phyloP scores from a whole-genome alignment of 1,284 basidiomycete genomes.

The Xanthoconium separans region DNA sequence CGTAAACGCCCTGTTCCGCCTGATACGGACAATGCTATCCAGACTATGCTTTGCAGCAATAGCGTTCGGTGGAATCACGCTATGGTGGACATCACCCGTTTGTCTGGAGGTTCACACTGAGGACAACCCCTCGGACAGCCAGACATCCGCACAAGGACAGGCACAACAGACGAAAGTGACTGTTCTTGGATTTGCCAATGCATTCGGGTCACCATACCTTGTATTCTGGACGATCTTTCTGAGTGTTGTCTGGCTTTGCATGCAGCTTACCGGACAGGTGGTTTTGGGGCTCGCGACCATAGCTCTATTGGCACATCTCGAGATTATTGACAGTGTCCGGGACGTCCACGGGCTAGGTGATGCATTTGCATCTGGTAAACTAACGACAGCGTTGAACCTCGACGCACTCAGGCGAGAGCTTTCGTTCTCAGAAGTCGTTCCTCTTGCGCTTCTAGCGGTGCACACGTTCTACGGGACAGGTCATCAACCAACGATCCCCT shows the following conservation, averaged over 20 bases:
- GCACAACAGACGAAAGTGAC: conserved; percentile 48
- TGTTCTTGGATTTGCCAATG: conserved; percentile 88
- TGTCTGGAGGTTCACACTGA: conserved; percentile 61
- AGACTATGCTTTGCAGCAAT: conserved; percentile 54
- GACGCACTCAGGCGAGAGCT: conserved; percentile 15
- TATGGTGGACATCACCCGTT: conserved; percentile 74
- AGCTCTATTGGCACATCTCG: conserved; percentile 70
- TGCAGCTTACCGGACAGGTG: conserved; percentile 83
- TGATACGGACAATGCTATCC: conserved; percentile 61
- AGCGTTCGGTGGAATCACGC: conserved; percentile 50
- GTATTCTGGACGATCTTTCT: conserved; percentile 76
- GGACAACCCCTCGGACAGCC: conserved; percentile 13
- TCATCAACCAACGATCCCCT: conserved; percentile 87
- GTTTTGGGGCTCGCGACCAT: conserved; percentile 63
- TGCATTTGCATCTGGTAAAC: conserved; percentile 45
- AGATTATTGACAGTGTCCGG: conserved; percentile 76
- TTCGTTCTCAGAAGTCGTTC: conserved; percentile 65
- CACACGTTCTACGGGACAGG: conserved; percentile 87
- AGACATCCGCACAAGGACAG: neutral
- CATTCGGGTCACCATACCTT: conserved; percentile 85
- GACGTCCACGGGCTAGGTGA: conserved; percentile 64
- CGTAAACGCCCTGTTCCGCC: conserved; percentile 41
- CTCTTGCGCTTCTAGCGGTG: conserved; percentile 73
- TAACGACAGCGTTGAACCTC: conserved; percentile 34
- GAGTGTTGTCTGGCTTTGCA: conserved; percentile 55